A percentile compares a stretch with the other conserved stretches of the same genome.
These are phyloP conservation scores for Adiantum capillusveneris DNA, from an alignment of 75 land plant genomes.

Conservation along the genomic window DNA sequence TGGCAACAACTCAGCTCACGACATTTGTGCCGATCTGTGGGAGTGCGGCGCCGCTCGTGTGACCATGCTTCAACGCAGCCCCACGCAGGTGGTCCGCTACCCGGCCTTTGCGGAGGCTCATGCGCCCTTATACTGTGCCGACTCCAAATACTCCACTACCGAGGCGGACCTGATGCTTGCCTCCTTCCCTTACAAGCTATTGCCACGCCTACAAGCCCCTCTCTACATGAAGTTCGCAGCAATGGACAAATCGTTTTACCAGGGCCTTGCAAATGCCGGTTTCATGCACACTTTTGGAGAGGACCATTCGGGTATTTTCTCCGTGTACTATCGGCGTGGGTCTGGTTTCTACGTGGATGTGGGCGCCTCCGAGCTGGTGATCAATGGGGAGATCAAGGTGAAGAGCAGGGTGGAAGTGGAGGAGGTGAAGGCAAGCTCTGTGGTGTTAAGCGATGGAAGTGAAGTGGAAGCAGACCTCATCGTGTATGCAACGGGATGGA, in stretches of 20 bases:
- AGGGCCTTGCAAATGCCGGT: constrained; percentile 1
- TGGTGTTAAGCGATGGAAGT: constrained; percentile 8
- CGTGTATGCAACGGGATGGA: constrained; percentile 10
- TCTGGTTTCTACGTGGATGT: constrained; percentile 11
- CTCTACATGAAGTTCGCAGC: neutral
- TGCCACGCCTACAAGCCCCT: neutral
- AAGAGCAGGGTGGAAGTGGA: neutral
- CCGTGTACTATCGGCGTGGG: constrained; percentile 5
- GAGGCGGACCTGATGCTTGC: constrained; percentile 6
- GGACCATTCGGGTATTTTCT: constrained; percentile 8
- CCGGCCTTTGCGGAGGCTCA: neutral
- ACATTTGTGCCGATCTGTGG: constrained; percentile 13
- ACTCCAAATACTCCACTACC: neutral
- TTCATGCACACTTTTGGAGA: constrained; percentile 15
- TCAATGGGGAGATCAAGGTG: neutral
- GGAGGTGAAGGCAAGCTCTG: constrained; percentile 5
- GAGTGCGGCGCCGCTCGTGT: constrained; percentile 8
- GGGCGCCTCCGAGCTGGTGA: constrained; percentile 8
- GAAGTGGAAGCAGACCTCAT: constrained; percentile 11
- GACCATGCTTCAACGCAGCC: constrained; percentile 12
- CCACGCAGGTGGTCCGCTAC: constrained; percentile 9
- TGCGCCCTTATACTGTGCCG: neutral
- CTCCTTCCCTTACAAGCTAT: constrained; percentile 8
- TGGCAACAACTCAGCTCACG: constrained; percentile 10
- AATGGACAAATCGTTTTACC: constrained; percentile 2